Conservation (phyloP, 2,329 filamentous ascomycete species). For the Fusarium graminum region DNA sequence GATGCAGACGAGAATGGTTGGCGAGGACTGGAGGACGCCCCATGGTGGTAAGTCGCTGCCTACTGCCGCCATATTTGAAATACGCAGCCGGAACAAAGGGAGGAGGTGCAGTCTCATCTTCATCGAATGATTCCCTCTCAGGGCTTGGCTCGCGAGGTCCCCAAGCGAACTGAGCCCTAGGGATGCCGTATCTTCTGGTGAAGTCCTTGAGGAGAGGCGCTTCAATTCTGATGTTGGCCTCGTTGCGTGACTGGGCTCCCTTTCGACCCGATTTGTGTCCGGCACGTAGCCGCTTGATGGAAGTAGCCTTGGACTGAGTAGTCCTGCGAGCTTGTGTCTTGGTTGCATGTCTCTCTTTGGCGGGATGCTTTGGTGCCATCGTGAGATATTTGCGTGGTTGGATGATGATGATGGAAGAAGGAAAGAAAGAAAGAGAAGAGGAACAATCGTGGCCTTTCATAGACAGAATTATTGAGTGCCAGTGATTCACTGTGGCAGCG, state of each 20-base stretch:
- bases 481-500: no score
- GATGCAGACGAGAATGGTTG: not conserved
- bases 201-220: conserved; percentile 30
- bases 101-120: conserved; percentile 31
- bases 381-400: not conserved
- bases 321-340: not conserved
- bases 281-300: not conserved
- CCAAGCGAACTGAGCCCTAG: conserved; percentile 28
- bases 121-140: conserved; percentile 25
- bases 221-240: conserved; percentile 13
- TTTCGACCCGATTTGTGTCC: not conserved
- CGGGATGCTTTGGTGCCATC: conserved; percentile 3
- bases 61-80: not conserved
- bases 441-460: not conserved
- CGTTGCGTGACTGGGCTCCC: not conserved
- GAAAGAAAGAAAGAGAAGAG: not conserved
- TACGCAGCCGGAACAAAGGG: conserved; percentile 27
- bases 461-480: no score
- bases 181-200: conserved; percentile 23
- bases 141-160: conserved; percentile 9
- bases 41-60: not conserved
- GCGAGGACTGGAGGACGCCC: not conserved
- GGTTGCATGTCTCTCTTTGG: not conserved
- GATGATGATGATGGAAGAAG: not conserved
- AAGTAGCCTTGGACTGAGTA: not conserved